These are phyloP conservation scores for Penstemon barbatus DNA, from an alignment of 257 asterid genomes.

Conservation along the genomic window DNA sequence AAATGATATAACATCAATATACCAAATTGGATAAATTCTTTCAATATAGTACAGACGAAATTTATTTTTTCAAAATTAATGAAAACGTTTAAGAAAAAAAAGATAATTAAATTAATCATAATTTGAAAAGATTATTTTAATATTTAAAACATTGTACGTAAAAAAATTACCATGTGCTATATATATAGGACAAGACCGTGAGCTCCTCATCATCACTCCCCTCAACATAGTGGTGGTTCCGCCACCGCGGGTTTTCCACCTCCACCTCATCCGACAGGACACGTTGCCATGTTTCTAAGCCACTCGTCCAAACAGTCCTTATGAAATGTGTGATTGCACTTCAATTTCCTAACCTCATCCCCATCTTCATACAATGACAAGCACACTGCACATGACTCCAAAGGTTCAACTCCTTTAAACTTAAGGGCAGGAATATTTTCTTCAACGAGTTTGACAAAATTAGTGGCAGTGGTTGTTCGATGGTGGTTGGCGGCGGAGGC, in stretches of 20 bases:
- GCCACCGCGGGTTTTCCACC: conserved; percentile 41
- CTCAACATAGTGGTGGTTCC: conserved; percentile 3
- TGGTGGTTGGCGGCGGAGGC: conserved; percentile 30
- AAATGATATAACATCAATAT: too few species aligned
- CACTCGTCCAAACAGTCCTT: conserved; percentile 67
- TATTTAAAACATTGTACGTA: conserved; percentile 45
- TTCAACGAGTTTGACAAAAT: conserved; percentile 54
- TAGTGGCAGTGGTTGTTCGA: conserved; percentile 43
- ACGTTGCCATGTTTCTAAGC: conserved; percentile 58
- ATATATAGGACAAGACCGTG: conserved; percentile 42
- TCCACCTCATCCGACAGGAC: conserved; percentile 59
- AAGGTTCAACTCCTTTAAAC: conserved; percentile 15
- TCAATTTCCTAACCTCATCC: conserved; percentile 54
- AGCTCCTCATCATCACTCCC: conserved; percentile 58
- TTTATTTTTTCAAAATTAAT: too few species aligned
- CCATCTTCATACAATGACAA: conserved; percentile 53
- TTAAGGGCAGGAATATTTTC: conserved; percentile 42
- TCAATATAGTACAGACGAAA: too few species aligned
- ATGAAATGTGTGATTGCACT: conserved; percentile 63
- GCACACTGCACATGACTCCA: conserved; percentile 64
- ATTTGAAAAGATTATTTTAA: too few species aligned
- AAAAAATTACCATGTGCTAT: conserved; percentile 47
- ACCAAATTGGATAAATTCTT: too few species aligned
- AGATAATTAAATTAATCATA: too few species aligned
- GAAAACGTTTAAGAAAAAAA: too few species aligned